Evolutionary conservation across 2,329 filamentous ascomycete species (phyloP), one percentile per base, ranked within the genome.

Genomic region (Dactylella cylindrospora): DNA sequence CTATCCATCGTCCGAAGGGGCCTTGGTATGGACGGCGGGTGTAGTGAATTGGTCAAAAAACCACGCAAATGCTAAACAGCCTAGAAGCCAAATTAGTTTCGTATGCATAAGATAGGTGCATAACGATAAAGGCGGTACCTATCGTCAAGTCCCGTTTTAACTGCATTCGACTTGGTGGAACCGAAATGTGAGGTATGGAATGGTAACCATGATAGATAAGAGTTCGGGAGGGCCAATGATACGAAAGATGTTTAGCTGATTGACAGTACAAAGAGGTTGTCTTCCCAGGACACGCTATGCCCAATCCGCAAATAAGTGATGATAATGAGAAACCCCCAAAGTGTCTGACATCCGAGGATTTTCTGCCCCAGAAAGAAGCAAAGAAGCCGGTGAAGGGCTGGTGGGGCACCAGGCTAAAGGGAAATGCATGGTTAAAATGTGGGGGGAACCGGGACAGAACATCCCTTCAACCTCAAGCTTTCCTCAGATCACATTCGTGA

Each of bases 241-340:
- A 62, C 33, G 43, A 62, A 54, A 62, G 57, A 54, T 38, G 57
- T 62, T 62, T 62, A 62, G 57, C 49, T 62, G 57, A 62, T 62
- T n/a, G 57, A 49, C 31, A 33, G 47, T 44, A 38, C 36, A 49
- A 54, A 62, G 49, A 50, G 57, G 35, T 44, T 49, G 57, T 62
- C 49, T 49, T 62, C 57, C 57, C 57, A 61, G 49, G 43, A 62
- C 49, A 32, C 57, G 43, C 57, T 62, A 62, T 38, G 25, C 57
- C 57, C 41, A 62, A 62, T 62, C 49, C 50, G 57, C 57, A 62
- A 62, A 62, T 62, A 54, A 47, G 38, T 62, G 57, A 62, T 62
- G 57, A 62, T 62, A 62, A 62, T 62, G 35, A 26, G 57, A 62
- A 62, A 62, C 57, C 57, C 57, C 57, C 57, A 62, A 53, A 44